Conservation (phyloP, 371 early-diverging fungal genomes). For the Mucor irregularis region DNA sequence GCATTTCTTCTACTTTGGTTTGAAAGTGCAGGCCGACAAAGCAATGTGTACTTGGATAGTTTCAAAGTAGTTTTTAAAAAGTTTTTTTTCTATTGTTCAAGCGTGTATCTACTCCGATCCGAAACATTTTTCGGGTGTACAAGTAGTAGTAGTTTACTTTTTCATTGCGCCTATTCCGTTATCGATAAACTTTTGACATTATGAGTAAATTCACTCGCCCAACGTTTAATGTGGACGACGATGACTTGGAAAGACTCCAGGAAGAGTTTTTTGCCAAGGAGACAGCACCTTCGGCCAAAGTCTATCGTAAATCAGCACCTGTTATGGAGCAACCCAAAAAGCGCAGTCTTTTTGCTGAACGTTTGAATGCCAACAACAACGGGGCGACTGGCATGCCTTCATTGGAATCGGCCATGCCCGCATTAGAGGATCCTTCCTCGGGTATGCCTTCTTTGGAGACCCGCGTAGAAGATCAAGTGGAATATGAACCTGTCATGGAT, state of each 20-base stretch:
- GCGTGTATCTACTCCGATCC: too few relatives aligned
- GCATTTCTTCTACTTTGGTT: too few relatives aligned
- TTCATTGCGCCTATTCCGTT: too few relatives aligned
- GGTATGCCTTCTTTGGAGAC: slow-evolving; percentile 14
- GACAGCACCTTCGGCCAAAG: slow-evolving; percentile 51
- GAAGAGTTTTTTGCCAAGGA: slow-evolving; percentile 51
- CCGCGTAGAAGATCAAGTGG: slow-evolving; percentile 4
- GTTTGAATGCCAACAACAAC: slow-evolving; percentile 11
- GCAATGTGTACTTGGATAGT: too few relatives aligned
- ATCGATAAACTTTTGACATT: too few relatives aligned
- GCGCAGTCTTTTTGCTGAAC: slow-evolving; percentile 44
- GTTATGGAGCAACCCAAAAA: slow-evolving; percentile 19
- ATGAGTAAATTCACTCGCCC: slow-evolving; percentile 27
- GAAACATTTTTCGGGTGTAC: too few relatives aligned
- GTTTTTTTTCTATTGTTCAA: too few relatives aligned
- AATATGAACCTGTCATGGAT: slow-evolving; percentile 30
- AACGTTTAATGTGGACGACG: slow-evolving; percentile 41
- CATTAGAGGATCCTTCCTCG: slow-evolving; percentile 1
- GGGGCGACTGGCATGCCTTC: background rate
- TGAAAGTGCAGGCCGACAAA: too few relatives aligned
- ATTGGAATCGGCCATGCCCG: slow-evolving; percentile 19
- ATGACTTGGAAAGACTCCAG: slow-evolving; percentile 63
- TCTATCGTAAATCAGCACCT: slow-evolving; percentile 35
- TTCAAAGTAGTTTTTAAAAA: too few relatives aligned
- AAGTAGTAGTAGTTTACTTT: too few relatives aligned